A percentile compares a stretch with the other conserved stretches of the same genome.
Conservation (phyloP, 805 yeast genomes). For the Pachysolen tannophilus region DNA sequence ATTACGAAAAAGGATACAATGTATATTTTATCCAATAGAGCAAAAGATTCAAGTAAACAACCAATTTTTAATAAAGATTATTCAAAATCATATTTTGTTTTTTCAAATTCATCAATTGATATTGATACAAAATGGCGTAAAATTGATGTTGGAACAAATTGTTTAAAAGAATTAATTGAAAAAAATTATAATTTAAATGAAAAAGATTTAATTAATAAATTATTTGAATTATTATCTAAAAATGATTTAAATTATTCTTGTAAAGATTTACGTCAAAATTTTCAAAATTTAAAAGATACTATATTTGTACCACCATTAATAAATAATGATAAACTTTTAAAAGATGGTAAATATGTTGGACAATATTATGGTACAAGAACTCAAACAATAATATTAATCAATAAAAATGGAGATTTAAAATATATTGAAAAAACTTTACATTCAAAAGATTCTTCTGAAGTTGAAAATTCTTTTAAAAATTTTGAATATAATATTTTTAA, state of each 20-base stretch:
- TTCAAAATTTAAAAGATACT: conserved; percentile 42
- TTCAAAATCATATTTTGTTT: conserved; percentile 36
- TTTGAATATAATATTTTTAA: too few relatives aligned
- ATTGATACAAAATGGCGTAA: conserved; percentile 67
- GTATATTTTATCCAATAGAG: conserved; percentile 42
- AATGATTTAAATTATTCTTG: conserved; percentile 19
- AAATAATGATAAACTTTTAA: conserved; percentile 16
- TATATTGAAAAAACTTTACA: conserved; percentile 53
- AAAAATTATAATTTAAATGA: conserved; percentile 15
- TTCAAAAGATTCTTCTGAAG: too few relatives aligned
- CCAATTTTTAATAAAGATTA: conserved; percentile 13
- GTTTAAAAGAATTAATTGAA: conserved; percentile 32
- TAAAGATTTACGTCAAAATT: conserved; percentile 22
- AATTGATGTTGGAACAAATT: conserved; percentile 57
- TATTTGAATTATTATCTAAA: conserved; percentile 50
- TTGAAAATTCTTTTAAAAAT: too few relatives aligned
- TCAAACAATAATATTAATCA: conserved; percentile 66
- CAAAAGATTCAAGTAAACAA: conserved; percentile 22
- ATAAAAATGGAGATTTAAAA: conserved; percentile 38
- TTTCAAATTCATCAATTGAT: conserved; percentile 60
- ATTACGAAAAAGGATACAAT: conserved; percentile 21
- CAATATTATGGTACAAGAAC: conserved; percentile 79
- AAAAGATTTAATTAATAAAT: conserved; percentile 35
- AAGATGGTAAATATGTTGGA: conserved; percentile 31
- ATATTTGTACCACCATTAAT: conserved; percentile 75